phyloP scores from a whole-genome alignment of 139 green algal species.

The Coccomyxa sp. region DNA sequence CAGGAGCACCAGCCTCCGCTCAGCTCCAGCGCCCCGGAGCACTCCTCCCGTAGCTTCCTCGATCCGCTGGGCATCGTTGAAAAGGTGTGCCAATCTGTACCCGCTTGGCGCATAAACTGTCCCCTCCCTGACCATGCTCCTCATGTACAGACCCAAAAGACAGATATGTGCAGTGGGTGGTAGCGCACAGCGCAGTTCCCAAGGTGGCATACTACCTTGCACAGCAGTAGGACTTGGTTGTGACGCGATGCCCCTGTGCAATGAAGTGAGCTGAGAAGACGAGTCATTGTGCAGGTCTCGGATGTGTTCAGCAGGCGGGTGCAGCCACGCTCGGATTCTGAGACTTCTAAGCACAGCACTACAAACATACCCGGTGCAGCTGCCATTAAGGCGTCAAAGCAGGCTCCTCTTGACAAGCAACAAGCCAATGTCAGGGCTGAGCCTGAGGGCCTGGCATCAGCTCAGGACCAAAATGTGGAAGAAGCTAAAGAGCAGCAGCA shows the following conservation, averaged over 20 bases:
- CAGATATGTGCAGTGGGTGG: too few species aligned
- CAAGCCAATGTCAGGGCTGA: too few species aligned
- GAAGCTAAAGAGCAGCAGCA: too few species aligned
- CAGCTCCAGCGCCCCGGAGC: not conserved
- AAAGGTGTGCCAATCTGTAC: conserved; percentile 13
- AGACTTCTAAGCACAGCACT: not conserved
- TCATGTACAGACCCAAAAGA: not conserved
- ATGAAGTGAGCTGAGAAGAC: not conserved
- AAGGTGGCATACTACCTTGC: too few species aligned
- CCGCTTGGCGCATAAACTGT: not conserved
- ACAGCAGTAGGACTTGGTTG: too few species aligned
- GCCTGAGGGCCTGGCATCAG: too few species aligned
- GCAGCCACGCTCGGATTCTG: not conserved
- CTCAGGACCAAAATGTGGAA: too few species aligned
- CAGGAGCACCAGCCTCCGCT: too few species aligned
- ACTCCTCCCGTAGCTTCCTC: conserved; percentile 2
- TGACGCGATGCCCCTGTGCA: too few species aligned
- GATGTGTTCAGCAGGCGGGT: not conserved
- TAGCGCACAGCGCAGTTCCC: too few species aligned
- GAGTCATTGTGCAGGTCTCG: not conserved
- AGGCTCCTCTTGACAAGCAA: too few species aligned
- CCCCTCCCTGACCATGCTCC: not conserved
- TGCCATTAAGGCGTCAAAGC: too few species aligned
- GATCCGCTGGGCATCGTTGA: conserved; percentile 15
- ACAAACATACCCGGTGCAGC: not conserved